Conservation (phyloP, 345 rosid species). For the Salix brachista region DNA sequence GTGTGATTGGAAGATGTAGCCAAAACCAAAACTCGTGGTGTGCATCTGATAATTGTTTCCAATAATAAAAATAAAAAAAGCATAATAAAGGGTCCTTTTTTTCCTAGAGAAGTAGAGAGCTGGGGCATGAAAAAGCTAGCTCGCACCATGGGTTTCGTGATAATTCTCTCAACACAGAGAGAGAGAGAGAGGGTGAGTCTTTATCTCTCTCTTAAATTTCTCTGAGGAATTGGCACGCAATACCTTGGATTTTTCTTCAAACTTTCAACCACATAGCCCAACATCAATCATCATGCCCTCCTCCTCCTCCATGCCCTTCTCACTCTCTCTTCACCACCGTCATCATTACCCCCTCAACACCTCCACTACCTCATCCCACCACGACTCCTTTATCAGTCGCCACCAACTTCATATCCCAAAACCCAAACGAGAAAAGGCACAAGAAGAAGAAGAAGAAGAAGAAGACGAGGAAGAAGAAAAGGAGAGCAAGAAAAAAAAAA, state of each 20-base stretch:
- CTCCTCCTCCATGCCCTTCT: slow-evolving; percentile 29
- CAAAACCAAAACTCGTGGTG: not conserved
- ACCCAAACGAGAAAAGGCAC: slow-evolving; percentile 15
- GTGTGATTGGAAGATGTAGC: not conserved
- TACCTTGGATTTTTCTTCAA: slow-evolving; percentile 33
- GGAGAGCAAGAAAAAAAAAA: not conserved
- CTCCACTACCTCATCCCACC: slow-evolving; percentile 7
- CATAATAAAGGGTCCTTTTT: slow-evolving; percentile 4
- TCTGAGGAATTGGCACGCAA: slow-evolving; percentile 17
- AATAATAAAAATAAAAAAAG: not conserved
- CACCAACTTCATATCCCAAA: slow-evolving; percentile 23
- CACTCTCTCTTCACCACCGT: slow-evolving; percentile 34
- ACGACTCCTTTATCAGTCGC: not conserved
- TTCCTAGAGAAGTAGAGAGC: slow-evolving; percentile 16
- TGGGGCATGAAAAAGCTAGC: slow-evolving; percentile 31
- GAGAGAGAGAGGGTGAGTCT: not conserved
- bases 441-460: not conserved
- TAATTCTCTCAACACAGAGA: slow-evolving; percentile 18
- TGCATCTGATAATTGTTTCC: slow-evolving; percentile 2
- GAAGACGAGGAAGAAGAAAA: slow-evolving; percentile 13
- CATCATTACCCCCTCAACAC: slow-evolving; percentile 45
- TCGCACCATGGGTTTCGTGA: slow-evolving; percentile 31
- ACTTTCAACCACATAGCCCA: slow-evolving; percentile 27
- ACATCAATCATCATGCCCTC: slow-evolving; percentile 50
- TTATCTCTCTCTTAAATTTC: not conserved